Percentiles rank a stretch among this genome's conserved stretches.
Conservation (phyloP, 2,329 filamentous ascomycete species). For the Aspergillus persii region DNA sequence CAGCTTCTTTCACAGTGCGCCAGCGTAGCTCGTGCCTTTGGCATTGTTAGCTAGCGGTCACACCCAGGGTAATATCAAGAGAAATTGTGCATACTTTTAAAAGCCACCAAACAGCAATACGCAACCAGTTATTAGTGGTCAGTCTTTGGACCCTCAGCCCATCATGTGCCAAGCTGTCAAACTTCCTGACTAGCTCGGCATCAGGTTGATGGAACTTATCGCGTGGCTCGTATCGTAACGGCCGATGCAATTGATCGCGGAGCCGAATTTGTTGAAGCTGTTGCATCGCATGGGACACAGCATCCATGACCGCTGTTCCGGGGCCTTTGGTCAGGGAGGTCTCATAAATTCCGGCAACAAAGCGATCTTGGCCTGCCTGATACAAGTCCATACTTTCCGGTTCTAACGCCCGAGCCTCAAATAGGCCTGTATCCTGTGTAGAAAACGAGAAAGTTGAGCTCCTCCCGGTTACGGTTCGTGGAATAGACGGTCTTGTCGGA, state of each 20-base stretch:
- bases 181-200: conserved; percentile 16
- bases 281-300: conserved; percentile 23
- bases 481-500: background rate
- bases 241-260: conserved; percentile 24
- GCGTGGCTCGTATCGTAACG: conserved; percentile 28
- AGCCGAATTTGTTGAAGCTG: conserved; percentile 24
- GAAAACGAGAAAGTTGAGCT: background rate
- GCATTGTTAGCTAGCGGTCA: background rate
- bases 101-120: conserved; percentile 33
- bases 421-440: background rate
- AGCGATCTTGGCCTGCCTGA: conserved; percentile 3
- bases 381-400: background rate
- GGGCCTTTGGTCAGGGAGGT: background rate
- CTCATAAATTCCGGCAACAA: conserved; percentile 1
- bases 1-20: conserved; percentile 22
- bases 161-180: conserved; percentile 19
- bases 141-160: conserved; percentile 24
- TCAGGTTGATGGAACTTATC: conserved; percentile 25
- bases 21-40: conserved; percentile 22
- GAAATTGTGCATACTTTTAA: conserved; percentile 22
- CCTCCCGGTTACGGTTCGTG: background rate
- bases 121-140: conserved; percentile 29
- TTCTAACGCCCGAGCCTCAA: background rate
- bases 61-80: background rate
- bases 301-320: conserved; percentile 17